Percentiles rank a stretch among this genome's conserved stretches.
phyloP scores from a whole-genome alignment of 202 grass and related monocot species.

The Setaria italica region DNA sequence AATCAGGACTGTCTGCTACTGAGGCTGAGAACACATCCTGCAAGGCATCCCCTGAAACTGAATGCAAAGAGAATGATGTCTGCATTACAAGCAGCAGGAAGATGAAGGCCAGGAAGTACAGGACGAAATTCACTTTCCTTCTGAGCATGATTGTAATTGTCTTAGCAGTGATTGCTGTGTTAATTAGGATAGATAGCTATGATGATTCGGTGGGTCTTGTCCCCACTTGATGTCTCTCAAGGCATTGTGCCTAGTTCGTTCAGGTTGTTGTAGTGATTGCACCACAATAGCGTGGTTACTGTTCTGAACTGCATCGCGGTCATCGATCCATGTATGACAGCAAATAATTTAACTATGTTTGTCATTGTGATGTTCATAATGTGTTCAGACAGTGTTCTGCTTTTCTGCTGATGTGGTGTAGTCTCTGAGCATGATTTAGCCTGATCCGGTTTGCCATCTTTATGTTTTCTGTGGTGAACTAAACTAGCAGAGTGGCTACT shows the following conservation, averaged over 20 bases:
- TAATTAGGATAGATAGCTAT: constrained; percentile 54
- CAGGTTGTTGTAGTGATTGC: constrained; percentile 29
- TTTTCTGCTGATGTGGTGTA: neutral
- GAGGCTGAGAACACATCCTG: constrained; percentile 46
- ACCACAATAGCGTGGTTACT: constrained; percentile 9
- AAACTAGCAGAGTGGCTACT: neutral
- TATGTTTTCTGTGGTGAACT: neutral
- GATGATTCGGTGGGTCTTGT: constrained; percentile 62
- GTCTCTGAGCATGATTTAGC: neutral
- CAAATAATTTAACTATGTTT: constrained; percentile 3
- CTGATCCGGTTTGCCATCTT: neutral
- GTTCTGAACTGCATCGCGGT: neutral
- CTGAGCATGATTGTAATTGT: constrained; percentile 49
- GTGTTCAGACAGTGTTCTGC: neutral
- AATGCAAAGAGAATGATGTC: constrained; percentile 34
- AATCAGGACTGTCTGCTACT: constrained; percentile 49
- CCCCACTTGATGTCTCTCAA: constrained; percentile 65
- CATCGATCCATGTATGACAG: neutral
- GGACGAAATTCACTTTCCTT: constrained; percentile 35
- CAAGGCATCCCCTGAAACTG: constrained; percentile 40
- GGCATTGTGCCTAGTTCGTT: neutral
- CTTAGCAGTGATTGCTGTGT: constrained; percentile 36
- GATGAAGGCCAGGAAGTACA: constrained; percentile 37
- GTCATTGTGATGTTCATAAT: neutral
- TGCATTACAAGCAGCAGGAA: constrained; percentile 24